These are phyloP conservation scores for Tephrocybe sp. DNA, from an alignment of 768 basidiomycete species.

Conservation along the genomic window DNA sequence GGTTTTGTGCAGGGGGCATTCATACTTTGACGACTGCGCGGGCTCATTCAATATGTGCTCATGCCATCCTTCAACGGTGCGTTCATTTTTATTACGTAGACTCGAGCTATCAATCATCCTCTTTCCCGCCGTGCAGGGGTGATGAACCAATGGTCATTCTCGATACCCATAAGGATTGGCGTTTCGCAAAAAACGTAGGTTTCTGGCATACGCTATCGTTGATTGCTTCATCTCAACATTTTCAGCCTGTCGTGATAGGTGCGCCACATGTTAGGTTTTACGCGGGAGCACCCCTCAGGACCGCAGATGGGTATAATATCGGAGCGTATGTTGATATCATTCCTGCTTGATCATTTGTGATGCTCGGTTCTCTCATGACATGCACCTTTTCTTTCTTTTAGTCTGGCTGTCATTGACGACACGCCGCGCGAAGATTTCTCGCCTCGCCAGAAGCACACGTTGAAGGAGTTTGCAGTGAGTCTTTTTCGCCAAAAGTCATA, in stretches of 20 bases:
- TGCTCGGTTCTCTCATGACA: background rate
- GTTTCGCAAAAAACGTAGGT: constrained; percentile 79
- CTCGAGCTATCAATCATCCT: background rate
- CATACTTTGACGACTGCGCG: constrained; percentile 43
- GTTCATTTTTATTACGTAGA: background rate
- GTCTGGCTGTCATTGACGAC: constrained; percentile 83
- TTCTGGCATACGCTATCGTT: background rate
- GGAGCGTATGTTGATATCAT: constrained; percentile 54
- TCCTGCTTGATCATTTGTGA: background rate
- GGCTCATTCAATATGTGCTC: constrained; percentile 75
- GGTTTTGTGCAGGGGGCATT: constrained; percentile 38
- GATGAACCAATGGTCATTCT: constrained; percentile 87
- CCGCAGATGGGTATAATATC: constrained; percentile 87
- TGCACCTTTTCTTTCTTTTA: constrained; percentile 22
- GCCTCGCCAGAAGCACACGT: constrained; percentile 83
- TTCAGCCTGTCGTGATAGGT: constrained; percentile 68
- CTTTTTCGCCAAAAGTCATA: constrained; percentile 18
- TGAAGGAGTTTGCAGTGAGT: constrained; percentile 86
- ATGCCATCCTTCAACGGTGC: constrained; percentile 78
- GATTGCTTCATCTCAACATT: background rate
- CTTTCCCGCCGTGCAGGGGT: constrained; percentile 40
- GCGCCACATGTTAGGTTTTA: constrained; percentile 79
- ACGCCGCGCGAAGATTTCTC: constrained; percentile 80
- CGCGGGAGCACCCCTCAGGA: constrained; percentile 87
- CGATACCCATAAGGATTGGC: constrained; percentile 81